A percentile compares a stretch with the other conserved stretches of the same genome.
phyloP scores from a whole-genome alignment of 345 rosid species.

The Brassica cretica region DNA sequence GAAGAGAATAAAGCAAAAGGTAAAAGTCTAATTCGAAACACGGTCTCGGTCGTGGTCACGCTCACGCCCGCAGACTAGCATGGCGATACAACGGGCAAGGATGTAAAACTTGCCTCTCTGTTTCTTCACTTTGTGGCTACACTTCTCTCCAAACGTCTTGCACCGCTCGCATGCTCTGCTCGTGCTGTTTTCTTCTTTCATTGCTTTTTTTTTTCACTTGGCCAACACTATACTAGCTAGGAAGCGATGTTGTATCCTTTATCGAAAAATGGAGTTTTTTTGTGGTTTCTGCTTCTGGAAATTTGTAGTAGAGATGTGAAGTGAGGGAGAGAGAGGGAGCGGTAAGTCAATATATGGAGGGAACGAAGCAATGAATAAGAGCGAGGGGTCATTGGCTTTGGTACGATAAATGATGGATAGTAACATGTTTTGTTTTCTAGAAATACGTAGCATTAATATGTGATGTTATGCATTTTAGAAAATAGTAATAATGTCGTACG shows the following conservation, averaged over 20 bases:
- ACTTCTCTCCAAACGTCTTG: slow-evolving; percentile 64
- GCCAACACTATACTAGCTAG: slow-evolving; percentile 8
- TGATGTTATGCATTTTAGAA: background rate
- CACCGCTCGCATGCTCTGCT: slow-evolving; percentile 49
- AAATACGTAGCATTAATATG: slow-evolving; percentile 16
- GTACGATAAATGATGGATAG: slow-evolving; percentile 30
- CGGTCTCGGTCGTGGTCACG: slow-evolving; percentile 38
- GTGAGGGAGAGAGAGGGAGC: slow-evolving; percentile 23
- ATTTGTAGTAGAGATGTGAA: slow-evolving; percentile 20
- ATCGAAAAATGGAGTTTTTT: background rate
- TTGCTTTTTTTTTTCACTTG: slow-evolving; percentile 7
- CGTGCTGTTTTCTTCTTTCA: slow-evolving; percentile 25
- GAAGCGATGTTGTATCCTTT: background rate
- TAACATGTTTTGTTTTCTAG: slow-evolving; percentile 28
- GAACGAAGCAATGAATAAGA: slow-evolving; percentile 20
- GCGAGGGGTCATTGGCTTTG: slow-evolving; percentile 29
- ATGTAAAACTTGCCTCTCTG: slow-evolving; percentile 77
- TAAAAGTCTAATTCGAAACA: slow-evolving; percentile 12
- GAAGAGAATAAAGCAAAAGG: background rate
- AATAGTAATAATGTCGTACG: background rate
- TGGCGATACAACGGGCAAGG: slow-evolving; percentile 77
- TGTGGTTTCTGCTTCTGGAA: slow-evolving; percentile 16
- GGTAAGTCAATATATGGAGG: slow-evolving; percentile 34
- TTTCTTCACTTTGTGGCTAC: slow-evolving; percentile 76
- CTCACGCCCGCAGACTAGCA: slow-evolving; percentile 71